Evolutionary conservation across 208 protist species (phyloP), one percentile per base, ranked within the genome.

Genomic region (Trypanosoma mega): DNA sequence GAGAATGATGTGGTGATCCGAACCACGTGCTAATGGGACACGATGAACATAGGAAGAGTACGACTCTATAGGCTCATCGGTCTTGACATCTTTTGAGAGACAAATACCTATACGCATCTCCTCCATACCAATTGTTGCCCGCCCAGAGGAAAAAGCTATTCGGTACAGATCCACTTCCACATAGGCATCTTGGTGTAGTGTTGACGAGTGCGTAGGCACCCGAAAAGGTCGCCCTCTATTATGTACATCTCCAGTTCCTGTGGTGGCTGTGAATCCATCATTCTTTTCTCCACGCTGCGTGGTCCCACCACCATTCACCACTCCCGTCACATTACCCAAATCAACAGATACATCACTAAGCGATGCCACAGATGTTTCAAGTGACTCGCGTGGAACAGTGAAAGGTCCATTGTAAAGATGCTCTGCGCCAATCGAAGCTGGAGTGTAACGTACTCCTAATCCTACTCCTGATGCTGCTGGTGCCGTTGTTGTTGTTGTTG

Each of bases 11-110:
- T 73, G 67, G 36, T 73, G 67, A 12, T 73, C 54, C 14, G 55
- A 45, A 3, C 66, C 49, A 60, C 85, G 82, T 43, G 74, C 31
- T 9, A 94, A 56, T 1, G 87, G 87, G 18, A 94, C 72, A n/a
- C 70, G 72, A 50, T 94, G 87, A 8, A 94, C 78, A 72, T 82
- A 94, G 3, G 84, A 90, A 8, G 87, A 94, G 49, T 90, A 90
- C 3, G 84, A 79, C 3, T 82, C 87, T 0, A 77, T 60, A 5
- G 87, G 87, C 21, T 85, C 73, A 23, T 77, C 77, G 1, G 84
- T 94, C 1, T 82, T 82, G 23, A 94, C 83, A 64, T 94, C 87
- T 30, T 66, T 78, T 11, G 82, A 89, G 3, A 92, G 67, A 7
- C 82, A 75, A 27, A 94, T 82, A 41, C 74, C 72, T 27, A 94